These are phyloP conservation scores for Comarum palustre DNA, from an alignment of 306 rosid genomes.

Conservation along the genomic window DNA sequence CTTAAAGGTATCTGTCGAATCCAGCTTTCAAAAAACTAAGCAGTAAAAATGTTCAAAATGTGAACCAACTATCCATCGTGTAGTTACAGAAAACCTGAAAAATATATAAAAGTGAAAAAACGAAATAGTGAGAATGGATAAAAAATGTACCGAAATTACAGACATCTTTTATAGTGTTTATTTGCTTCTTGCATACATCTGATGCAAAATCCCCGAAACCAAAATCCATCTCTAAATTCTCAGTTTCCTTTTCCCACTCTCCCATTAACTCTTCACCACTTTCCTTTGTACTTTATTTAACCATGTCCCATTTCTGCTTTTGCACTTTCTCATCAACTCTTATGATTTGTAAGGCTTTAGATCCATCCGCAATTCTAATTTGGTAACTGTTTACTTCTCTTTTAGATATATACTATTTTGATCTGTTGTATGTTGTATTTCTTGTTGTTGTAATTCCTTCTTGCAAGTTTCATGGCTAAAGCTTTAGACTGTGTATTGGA, in stretches of 20 bases:
- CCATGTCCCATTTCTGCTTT: constrained; percentile 4
- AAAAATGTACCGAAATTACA: background rate
- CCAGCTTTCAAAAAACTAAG: too few species aligned
- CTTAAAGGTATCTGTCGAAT: too few species aligned
- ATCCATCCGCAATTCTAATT: constrained; percentile 27
- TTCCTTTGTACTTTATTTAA: constrained; percentile 10
- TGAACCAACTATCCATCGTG: too few species aligned
- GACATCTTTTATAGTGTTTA: background rate
- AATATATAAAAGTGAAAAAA: background rate
- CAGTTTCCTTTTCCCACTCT: background rate
- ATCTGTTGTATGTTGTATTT: constrained; percentile 14
- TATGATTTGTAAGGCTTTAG: constrained; percentile 24
- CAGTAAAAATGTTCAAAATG: too few species aligned
- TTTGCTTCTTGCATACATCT: background rate
- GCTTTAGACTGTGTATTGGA: constrained; percentile 6
- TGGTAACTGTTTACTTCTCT: constrained; percentile 6
- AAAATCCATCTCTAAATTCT: constrained; percentile 28
- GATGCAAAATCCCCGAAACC: background rate
- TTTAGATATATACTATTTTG: background rate
- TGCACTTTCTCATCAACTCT: constrained; percentile 7
- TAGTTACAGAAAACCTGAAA: too few species aligned
- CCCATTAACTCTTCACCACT: constrained; percentile 5
- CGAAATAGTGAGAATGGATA: background rate
- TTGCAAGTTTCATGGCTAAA: background rate
- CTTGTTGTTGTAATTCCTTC: background rate